Base-by-base conservation (phyloP, 2,329 filamentous ascomycete genomes). In the Calonectria leucothoes region DNA sequence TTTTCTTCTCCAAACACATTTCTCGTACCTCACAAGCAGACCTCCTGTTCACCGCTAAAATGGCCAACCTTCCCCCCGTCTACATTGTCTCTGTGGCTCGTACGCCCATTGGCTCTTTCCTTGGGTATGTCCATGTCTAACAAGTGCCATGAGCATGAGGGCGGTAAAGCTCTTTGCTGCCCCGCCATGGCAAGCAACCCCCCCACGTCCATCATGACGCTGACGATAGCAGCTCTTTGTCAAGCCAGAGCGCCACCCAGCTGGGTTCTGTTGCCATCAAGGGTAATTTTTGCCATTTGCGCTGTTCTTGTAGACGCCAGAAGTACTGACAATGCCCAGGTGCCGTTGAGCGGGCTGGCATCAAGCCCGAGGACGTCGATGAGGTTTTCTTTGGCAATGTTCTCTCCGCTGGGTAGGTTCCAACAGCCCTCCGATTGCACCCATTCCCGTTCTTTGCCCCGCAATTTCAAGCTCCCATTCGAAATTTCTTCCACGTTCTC, bases 301-400 rank as follows among this genome's bases (percentile, higher is more conserved):
- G 29, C 25, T 31, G 17, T 39, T 55, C 20, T 45, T 4, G 61
- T 10, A 20, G 25, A 35, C 6, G 4, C 25, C 45, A 66, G 65
- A 11, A 29, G 33, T 23, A 37, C 42, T 69, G 65, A 71, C 69
- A 70, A 59, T 68, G 25, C 15, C 15, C 17, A 93, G 91, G 89
- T 81, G 96, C 96, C 75, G 91, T 99, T 78, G 94, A 95, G 87
- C 94, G 95, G 82, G 94, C 94, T 59, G 93, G 97, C 70, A 92
- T 99, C 87, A 96, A 97, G 88, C 90, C 95, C 69, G 92, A 95
- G 82, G 92, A 98, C 84, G 94, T 99, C 72, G 93, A 99, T 84
- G 97, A 99, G 86, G 95, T 99, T 83, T 97, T 97, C 89, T 97
- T 98, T 83, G 97, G 97, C 86, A 99, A 99, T 89, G 97, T 99